These are phyloP conservation scores for Fraxinus floribunda DNA, from an alignment of 305 asterid species.

Conservation along the genomic window DNA sequence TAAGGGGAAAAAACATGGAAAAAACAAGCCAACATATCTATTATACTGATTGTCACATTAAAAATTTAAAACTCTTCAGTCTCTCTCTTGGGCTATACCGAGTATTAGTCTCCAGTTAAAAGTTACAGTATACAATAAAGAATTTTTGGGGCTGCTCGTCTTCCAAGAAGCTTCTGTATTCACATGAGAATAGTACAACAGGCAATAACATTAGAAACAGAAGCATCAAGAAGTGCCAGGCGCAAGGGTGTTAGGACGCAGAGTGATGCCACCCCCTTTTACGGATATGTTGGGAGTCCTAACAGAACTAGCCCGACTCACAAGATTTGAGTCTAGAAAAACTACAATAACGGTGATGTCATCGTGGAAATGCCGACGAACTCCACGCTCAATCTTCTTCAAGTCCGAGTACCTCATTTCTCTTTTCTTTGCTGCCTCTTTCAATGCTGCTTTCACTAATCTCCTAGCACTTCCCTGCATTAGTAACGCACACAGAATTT, in stretches of 20 bases:
- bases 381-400: conserved; percentile 84
- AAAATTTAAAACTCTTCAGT: conserved; percentile 3
- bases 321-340: conserved; percentile 65
- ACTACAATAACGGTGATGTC: conserved; percentile 77
- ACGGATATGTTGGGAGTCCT: conserved; percentile 58
- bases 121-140: conserved; percentile 46
- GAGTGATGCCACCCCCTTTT: conserved; percentile 62
- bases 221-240: conserved; percentile 35
- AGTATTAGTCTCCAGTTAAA: conserved; percentile 37
- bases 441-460: conserved; percentile 74
- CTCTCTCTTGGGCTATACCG: conserved; percentile 36
- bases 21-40: conserved; percentile 16
- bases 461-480: conserved; percentile 86
- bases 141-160: conserved; percentile 31
- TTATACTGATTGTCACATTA: conserved; percentile 18
- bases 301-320: conserved; percentile 64
- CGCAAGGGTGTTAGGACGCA: conserved; percentile 56
- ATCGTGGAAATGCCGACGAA: conserved; percentile 92
- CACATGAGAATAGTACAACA: conserved; percentile 29
- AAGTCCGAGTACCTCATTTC: conserved; percentile 95
- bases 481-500: neutral
- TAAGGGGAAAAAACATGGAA: neutral
- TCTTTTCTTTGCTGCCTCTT: conserved; percentile 86
- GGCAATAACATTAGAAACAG: conserved; percentile 26
- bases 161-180: conserved; percentile 38